Percentiles rank a stretch among this genome's conserved stretches.
Evolutionary conservation across 805 yeast genomes (phyloP).

Genomic region (Lipomyces sp.): DNA sequence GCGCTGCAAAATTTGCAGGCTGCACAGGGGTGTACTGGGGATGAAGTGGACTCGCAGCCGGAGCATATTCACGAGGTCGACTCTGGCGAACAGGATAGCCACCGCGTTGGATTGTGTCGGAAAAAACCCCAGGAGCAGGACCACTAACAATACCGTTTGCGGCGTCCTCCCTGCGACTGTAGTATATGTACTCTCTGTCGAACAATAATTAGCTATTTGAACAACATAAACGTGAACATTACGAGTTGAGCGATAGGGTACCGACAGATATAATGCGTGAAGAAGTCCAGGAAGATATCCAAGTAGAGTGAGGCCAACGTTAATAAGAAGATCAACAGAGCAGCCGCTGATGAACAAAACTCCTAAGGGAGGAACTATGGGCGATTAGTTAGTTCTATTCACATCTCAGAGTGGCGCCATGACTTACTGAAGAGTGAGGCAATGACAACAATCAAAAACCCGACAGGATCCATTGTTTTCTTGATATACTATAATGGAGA

Average conservation of each 20-base stretch:
- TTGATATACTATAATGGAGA: not conserved
- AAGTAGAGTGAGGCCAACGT: constrained; percentile 60
- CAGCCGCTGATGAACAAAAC: constrained; percentile 44
- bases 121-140: constrained; percentile 36
- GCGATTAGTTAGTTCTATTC: not conserved
- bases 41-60: not conserved
- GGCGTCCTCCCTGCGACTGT: constrained; percentile 34
- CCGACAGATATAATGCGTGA: constrained; percentile 36
- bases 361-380: constrained; percentile 35
- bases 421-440: constrained; percentile 32
- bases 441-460: constrained; percentile 32
- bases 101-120: constrained; percentile 36
- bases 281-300: constrained; percentile 65
- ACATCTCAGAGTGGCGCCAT: not conserved
- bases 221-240: not conserved
- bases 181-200: constrained; percentile 33
- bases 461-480: constrained; percentile 27
- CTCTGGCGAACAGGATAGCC: constrained; percentile 11
- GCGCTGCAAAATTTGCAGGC: not conserved
- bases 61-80: not conserved
- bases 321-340: constrained; percentile 57
- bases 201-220: not conserved
- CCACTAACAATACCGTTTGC: constrained; percentile 31
- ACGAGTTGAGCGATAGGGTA: not conserved
- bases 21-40: not conserved